phyloP scores from a whole-genome alignment of 441 rosid species.

The Sinapis alba region DNA sequence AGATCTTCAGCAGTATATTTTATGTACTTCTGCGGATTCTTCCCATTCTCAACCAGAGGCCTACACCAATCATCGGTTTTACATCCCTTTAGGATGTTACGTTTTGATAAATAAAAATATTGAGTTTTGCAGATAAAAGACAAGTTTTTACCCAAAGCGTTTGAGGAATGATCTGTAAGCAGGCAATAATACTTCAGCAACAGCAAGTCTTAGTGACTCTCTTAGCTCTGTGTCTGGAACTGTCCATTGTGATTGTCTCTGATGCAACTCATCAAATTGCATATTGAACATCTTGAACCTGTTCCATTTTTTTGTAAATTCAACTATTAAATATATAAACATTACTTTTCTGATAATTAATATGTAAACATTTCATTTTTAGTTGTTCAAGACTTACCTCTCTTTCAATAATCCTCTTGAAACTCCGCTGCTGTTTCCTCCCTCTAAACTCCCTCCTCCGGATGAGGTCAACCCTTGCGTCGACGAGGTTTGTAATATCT shows the following conservation, averaged over 20 bases:
- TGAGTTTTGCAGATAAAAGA: background rate
- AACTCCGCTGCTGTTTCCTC: constrained; percentile 93
- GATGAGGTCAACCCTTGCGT: constrained; percentile 92
- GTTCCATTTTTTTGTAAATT: constrained; percentile 30
- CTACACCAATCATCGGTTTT: constrained; percentile 45
- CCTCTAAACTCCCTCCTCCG: constrained; percentile 76
- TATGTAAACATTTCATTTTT: background rate
- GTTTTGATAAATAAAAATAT: background rate
- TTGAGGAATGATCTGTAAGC: constrained; percentile 90
- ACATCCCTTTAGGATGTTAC: background rate
- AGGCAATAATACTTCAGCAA: constrained; percentile 96
- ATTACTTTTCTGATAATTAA: background rate
- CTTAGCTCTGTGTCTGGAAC: constrained; percentile 96
- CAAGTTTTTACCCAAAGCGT: constrained; percentile 70
- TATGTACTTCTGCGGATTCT: constrained; percentile 80
- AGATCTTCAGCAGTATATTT: constrained; percentile 87
- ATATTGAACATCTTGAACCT: constrained; percentile 88
- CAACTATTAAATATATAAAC: background rate
- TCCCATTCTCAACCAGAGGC: constrained; percentile 86
- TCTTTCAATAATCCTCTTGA: constrained; percentile 89
- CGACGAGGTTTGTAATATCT: constrained; percentile 84
- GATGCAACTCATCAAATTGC: constrained; percentile 98
- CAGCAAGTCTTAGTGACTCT: constrained; percentile 88
- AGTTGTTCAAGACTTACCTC: constrained; percentile 48
- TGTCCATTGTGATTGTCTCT: constrained; percentile 96